Evolutionary conservation across 108 stramenopile genomes (phyloP), one percentile per base, ranked within the genome.

Genomic region (Nitzschia inconspicua): DNA sequence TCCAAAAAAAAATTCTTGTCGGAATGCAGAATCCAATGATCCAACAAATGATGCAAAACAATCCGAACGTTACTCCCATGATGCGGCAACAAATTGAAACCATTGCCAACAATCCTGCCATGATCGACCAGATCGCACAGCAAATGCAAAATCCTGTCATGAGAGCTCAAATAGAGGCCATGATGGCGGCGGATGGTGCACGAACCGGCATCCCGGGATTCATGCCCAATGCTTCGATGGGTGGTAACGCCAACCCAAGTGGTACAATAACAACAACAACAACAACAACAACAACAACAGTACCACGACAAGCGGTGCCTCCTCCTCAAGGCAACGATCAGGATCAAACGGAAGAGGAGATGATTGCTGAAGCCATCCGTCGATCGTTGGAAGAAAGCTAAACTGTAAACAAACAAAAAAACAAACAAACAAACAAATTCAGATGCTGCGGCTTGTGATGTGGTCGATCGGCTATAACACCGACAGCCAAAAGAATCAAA

Each of bases 361-460:
- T 94, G 93, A 83, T 94, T 66, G 88, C 82, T 24, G 88, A 94
- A 68, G 93, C 93, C 16, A 94, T 94, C 68, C 80, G 82, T 27
- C 78, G 93, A 43, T 94, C 93, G 20, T 57, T 93, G 55, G 54
- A 82, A 49, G 92, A 93, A 32, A 39, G 51, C 20, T 62, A 56
- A 27, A 29, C 23, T n/a, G n/a, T n/a, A n/a, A n/a, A n/a, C n/a
- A n/a, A n/a, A n/a, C n/a, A n/a, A n/a, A n/a, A n/a, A n/a, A n/a
- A n/a, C n/a, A n/a, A n/a, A n/a, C n/a, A n/a, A n/a, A n/a, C n/a
- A n/a, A n/a, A n/a, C n/a, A n/a, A n/a, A n/a, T n/a, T n/a, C n/a
- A n/a, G n/a, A n/a, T n/a, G n/a, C n/a, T n/a, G n/a, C n/a, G n/a
- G n/a, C n/a, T n/a, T n/a, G n/a, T n/a, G n/a, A n/a, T n/a, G n/a